Evolutionary conservation across 73 alveolate species (phyloP).

Genomic region (Stentor roeselii): DNA sequence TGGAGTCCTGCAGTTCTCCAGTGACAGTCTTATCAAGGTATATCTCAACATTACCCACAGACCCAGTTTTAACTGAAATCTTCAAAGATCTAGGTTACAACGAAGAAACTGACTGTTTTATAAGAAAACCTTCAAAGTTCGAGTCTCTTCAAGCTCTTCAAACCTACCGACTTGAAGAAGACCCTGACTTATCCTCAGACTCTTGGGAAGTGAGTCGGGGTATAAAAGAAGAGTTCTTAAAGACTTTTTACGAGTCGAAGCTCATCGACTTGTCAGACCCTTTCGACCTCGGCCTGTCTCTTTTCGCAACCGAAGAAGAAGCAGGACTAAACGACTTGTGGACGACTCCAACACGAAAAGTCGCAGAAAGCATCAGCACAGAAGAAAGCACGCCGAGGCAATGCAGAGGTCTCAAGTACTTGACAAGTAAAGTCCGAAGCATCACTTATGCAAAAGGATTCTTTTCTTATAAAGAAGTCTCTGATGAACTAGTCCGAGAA

Average conservation of each 20-base stretch:
- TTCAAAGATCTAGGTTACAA: neutral
- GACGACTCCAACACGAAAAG: slow-evolving; percentile 17
- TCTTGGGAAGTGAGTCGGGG: slow-evolving; percentile 15
- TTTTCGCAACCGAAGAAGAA: neutral
- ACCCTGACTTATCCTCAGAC: neutral
- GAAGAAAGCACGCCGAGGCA: slow-evolving; percentile 20
- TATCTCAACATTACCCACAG: slow-evolving; percentile 7
- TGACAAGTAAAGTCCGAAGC: neutral
- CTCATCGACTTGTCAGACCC: neutral
- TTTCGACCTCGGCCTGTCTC: neutral
- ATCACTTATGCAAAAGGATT: neutral
- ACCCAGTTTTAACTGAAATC: neutral
- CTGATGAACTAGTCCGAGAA: neutral
- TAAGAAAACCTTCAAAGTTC: neutral
- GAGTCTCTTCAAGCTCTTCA: neutral
- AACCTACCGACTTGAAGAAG: neutral
- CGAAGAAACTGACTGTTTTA: neutral
- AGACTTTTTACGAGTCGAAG: neutral
- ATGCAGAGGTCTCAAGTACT: neutral
- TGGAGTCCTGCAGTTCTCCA: neutral
- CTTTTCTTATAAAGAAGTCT: slow-evolving; percentile 10
- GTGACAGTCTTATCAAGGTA: neutral
- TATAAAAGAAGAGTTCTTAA: slow-evolving; percentile 6
- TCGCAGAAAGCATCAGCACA: neutral
- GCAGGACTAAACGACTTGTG: neutral